These are phyloP conservation scores for Solanum arcanum DNA, from an alignment of 257 asterid species.

Conservation along the genomic window DNA sequence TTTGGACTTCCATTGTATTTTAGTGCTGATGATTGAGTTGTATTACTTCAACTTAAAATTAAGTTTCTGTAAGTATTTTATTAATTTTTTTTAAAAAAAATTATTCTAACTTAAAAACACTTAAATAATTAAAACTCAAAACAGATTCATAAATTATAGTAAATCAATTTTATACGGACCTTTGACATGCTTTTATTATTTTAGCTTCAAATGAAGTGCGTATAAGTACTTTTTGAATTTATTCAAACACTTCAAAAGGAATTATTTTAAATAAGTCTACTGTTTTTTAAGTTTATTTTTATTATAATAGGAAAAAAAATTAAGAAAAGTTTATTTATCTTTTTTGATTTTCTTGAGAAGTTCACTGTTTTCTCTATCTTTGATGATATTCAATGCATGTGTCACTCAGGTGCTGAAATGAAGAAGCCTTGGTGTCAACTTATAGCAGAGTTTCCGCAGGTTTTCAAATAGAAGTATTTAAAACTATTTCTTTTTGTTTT, in stretches of 20 bases:
- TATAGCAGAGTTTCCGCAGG: constrained; percentile 46
- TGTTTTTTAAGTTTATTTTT: background rate
- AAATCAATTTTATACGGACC: background rate
- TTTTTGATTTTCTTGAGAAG: background rate
- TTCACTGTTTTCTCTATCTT: background rate
- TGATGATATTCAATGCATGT: background rate
- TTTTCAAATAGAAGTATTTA: background rate
- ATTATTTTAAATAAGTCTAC: no score
- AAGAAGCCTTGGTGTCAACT: constrained; percentile 56
- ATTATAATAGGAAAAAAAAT: no score
- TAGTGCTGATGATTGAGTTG: background rate
- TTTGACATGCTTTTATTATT: background rate
- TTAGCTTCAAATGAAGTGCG: background rate
- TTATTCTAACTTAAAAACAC: no score
- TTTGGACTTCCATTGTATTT: no score
- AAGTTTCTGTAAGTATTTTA: no score
- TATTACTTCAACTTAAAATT: no score
- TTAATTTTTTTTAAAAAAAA: no score
- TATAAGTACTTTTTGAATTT: no score
- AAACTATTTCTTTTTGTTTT: background rate
- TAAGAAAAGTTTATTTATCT: background rate
- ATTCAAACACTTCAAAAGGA: no score
- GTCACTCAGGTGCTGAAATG: constrained; percentile 16
- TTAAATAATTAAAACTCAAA: background rate
- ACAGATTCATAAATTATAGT: no score